These are phyloP conservation scores for Aquilaria agallochum DNA, from an alignment of 441 rosid species.

Conservation along the genomic window DNA sequence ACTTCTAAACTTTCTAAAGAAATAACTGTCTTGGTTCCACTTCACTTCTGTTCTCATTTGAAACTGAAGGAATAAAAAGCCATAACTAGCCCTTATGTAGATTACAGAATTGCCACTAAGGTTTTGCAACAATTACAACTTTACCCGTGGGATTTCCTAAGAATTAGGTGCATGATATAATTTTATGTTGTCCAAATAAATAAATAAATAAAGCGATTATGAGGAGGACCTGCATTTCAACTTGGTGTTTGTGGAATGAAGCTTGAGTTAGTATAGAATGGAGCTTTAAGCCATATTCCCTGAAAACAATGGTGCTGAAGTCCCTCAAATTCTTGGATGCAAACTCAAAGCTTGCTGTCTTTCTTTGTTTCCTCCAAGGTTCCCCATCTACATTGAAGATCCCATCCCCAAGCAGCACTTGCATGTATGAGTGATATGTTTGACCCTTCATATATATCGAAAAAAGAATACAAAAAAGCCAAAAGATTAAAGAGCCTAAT, in stretches of 20 bases:
- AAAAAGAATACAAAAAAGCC: neutral
- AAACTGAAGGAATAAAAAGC: too few relatives aligned
- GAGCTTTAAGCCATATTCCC: constrained; percentile 72
- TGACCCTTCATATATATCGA: constrained; percentile 52
- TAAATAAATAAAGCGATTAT: too few relatives aligned
- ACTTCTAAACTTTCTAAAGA: too few relatives aligned
- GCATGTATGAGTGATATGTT: constrained; percentile 89
- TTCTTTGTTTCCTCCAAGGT: constrained; percentile 88
- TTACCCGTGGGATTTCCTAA: too few relatives aligned
- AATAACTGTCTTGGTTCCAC: neutral
- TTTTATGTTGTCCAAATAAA: too few relatives aligned
- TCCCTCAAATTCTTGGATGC: constrained; percentile 97
- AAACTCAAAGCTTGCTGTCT: constrained; percentile 93
- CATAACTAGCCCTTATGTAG: too few relatives aligned
- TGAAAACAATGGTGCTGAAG: constrained; percentile 86
- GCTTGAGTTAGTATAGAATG: constrained; percentile 38
- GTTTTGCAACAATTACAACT: too few relatives aligned
- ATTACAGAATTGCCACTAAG: too few relatives aligned
- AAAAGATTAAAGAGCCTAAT: too few relatives aligned
- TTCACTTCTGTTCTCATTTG: too few relatives aligned
- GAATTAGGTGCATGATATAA: too few relatives aligned
- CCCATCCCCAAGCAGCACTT: constrained; percentile 91
- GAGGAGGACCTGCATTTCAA: constrained; percentile 75
- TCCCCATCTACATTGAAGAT: constrained; percentile 92
- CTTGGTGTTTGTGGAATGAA: constrained; percentile 43